Evolutionary conservation across 106 monocot genomes (phyloP).

Genomic region (Apostasia ramifera): DNA sequence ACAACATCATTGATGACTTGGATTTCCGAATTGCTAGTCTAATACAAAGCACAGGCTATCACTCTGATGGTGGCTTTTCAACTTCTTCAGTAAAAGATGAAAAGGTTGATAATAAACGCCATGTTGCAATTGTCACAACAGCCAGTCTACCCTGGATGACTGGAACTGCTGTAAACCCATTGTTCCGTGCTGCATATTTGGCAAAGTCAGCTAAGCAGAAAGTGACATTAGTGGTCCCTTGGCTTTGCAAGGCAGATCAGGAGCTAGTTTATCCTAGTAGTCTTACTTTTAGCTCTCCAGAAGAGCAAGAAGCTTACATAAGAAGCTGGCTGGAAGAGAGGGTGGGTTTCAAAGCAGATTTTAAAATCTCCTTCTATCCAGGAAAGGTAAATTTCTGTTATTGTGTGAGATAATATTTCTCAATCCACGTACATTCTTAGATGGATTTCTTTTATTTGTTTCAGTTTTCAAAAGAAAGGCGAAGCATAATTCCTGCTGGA

Average conservation of each 20-base stretch:
- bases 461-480: conserved; percentile 87
- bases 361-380: conserved; percentile 98
- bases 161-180: conserved; percentile 94
- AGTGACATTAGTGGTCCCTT: conserved; percentile 91
- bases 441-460: conserved; percentile 8
- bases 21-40: conserved; percentile 82
- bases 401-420: background rate
- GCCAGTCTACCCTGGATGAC: conserved; percentile 99
- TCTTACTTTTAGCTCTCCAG: conserved; percentile 68
- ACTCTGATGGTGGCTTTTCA: conserved; percentile 55
- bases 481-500: conserved; percentile 95
- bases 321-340: conserved; percentile 90
- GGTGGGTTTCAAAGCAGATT: conserved; percentile 80
- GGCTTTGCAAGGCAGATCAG: conserved; percentile 93
- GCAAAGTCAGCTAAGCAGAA: conserved; percentile 72
- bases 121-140: conserved; percentile 93
- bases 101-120: conserved; percentile 37
- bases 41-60: conserved; percentile 76
- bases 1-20: conserved; percentile 58
- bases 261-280: conserved; percentile 89
- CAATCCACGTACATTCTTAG: background rate
- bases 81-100: conserved; percentile 24
- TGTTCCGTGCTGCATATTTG: conserved; percentile 93
- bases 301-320: conserved; percentile 93
- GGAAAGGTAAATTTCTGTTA: conserved; percentile 58